Evolutionary conservation across 805 yeast genomes (phyloP).

Genomic region (Yarrowia sp.): DNA sequence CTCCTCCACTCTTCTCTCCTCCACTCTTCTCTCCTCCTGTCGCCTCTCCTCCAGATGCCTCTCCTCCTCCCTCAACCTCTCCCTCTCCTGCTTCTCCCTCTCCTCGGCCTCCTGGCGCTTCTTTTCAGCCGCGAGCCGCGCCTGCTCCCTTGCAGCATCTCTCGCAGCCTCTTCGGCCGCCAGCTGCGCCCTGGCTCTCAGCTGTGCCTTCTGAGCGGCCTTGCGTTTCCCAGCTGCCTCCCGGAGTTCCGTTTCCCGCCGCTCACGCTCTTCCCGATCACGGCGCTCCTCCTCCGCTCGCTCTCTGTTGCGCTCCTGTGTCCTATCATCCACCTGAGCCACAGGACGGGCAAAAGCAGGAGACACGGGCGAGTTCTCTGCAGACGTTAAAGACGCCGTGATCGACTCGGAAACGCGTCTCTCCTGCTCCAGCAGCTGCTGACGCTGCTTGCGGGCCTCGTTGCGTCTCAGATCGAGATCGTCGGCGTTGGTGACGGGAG

Average conservation of each 20-base stretch:
- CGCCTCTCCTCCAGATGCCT: too few relatives aligned
- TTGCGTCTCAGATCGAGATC: not conserved
- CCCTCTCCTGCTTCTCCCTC: not conserved
- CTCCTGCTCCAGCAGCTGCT: constrained; percentile 11
- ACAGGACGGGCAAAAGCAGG: not conserved
- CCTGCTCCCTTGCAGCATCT: not conserved
- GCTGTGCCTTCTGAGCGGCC: constrained; percentile 13
- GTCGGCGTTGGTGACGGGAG: not conserved
- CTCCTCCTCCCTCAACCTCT: too few relatives aligned
- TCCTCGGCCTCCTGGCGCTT: not conserved
- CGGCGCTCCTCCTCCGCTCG: constrained; percentile 9
- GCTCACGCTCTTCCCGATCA: constrained; percentile 2
- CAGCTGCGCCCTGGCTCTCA: not conserved
- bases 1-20: too few relatives aligned
- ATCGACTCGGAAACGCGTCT: constrained; percentile 1
- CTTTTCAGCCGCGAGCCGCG: not conserved
- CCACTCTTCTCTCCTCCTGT: too few relatives aligned
- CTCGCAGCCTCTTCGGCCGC: constrained; percentile 6
- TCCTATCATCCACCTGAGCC: not conserved
- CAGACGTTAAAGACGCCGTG: constrained; percentile 8
- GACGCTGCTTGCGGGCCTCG: constrained; percentile 15
- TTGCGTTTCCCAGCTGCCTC: not conserved
- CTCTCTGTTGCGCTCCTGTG: not conserved
- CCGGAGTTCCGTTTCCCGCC: not conserved
- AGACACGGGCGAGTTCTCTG: not conserved